Percentiles rank a stretch among this genome's conserved stretches.
phyloP scores from a whole-genome alignment of 345 rosid genomes.

The Salix dunnii region DNA sequence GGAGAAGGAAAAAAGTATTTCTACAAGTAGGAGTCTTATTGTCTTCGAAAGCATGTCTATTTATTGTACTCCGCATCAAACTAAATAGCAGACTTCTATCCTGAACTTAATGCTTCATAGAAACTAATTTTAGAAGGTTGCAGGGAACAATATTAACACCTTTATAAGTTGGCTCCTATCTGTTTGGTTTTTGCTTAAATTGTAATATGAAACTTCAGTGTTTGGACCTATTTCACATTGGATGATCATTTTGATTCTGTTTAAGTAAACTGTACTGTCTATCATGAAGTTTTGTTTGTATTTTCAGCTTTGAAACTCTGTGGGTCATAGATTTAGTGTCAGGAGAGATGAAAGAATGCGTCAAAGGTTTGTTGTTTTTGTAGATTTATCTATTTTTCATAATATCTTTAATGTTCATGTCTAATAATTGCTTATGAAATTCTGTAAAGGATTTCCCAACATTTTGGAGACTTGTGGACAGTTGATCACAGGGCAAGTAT shows the following conservation, averaged over 20 bases:
- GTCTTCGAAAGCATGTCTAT: background rate
- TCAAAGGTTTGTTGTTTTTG: conserved; percentile 51
- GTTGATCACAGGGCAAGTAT: conserved; percentile 54
- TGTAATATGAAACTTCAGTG: no score
- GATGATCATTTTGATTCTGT: conserved; percentile 9
- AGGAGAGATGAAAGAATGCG: conserved; percentile 60
- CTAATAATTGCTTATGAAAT: conserved; percentile 28
- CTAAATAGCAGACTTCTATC: background rate
- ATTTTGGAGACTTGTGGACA: conserved; percentile 51
- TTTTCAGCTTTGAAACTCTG: conserved; percentile 67
- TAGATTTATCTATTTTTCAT: background rate
- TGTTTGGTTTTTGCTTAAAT: no score
- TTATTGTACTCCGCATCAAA: background rate
- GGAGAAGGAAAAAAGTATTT: no score
- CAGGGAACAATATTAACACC: no score
- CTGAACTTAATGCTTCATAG: background rate
- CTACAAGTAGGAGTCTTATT: no score
- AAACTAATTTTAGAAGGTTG: background rate
- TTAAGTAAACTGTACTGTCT: background rate
- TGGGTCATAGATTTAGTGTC: conserved; percentile 72
- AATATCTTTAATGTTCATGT: background rate
- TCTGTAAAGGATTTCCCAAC: conserved; percentile 46
- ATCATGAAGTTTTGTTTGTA: conserved; percentile 6
- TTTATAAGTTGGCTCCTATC: no score
- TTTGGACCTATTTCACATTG: background rate